A percentile compares a stretch with the other conserved stretches of the same genome.
These are phyloP conservation scores for Aspergillus flavus DNA, from an alignment of 2,329 filamentous ascomycete species.

Conservation along the genomic window DNA sequence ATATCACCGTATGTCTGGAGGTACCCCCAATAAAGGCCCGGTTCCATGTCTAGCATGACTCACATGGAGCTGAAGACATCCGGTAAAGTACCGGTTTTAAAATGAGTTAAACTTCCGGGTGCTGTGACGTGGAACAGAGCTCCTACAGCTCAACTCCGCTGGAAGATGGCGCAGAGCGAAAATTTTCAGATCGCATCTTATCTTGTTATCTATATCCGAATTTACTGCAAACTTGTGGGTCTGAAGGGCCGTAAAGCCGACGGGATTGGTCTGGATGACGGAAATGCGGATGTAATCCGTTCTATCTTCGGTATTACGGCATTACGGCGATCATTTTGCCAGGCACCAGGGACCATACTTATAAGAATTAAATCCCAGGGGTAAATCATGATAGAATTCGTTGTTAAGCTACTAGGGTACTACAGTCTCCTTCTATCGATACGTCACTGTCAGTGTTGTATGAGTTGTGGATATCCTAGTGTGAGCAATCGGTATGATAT, in stretches of 20 bases:
- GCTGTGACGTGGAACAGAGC: not conserved
- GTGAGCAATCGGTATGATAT: not conserved
- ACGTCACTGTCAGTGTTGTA: not conserved
- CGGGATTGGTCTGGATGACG: not conserved
- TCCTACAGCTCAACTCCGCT: not conserved
- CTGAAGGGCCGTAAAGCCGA: not conserved
- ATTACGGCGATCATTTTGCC: not conserved
- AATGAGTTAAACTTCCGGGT: not conserved
- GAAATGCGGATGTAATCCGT: not conserved
- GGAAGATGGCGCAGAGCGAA: not conserved
- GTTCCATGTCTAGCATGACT: not conserved
- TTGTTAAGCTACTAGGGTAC: not conserved
- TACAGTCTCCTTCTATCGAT: not conserved
- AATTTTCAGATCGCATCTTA: not conserved
- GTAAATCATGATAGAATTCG: not conserved
- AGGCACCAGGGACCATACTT: slow-evolving; percentile 1
- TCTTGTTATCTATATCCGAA: slow-evolving; percentile 2
- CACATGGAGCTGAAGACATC: not conserved
- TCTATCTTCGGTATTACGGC: not conserved
- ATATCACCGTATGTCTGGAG: not conserved
- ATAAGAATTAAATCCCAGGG: not conserved
- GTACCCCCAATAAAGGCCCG: not conserved
- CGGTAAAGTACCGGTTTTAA: not conserved
- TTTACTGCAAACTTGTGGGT: not conserved
- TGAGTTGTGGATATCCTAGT: not conserved